Evolutionary conservation across 257 asterid genomes (phyloP), one percentile per base, ranked within the genome.

Genomic region (Plectranthus barbatus): DNA sequence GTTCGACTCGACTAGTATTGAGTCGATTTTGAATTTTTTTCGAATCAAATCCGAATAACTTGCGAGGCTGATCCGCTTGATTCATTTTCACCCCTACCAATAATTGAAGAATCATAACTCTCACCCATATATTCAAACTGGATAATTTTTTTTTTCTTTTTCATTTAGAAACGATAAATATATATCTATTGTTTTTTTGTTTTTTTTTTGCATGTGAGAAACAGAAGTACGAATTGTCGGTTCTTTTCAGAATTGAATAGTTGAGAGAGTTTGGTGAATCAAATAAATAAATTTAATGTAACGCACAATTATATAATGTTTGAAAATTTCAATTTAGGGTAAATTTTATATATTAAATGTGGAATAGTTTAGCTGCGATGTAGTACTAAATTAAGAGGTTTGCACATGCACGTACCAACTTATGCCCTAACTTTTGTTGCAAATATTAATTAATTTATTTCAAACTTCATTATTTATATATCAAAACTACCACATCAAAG

Each of bases 321-420:
- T 47, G 66, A 49, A 37, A 26, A 15, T 44, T 64, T 24, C 14
- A 23, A 54, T n/a, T 53, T 20, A 31, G 42, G 14, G 42, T 42
- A 19, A 29, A 26, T 26, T 52, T 41, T 15, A 31, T 29, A 45
- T 41, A 18, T 31, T 14, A 52, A 39, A 40, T 12, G 33, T 71
- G 59, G 37, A 72, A 41, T 57, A 17, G 33, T 58, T 58, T 20
- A 24, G 44, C 54, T 26, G 24, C 47, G 3, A 63, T n/a, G n/a
- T n/a, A 61, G 29, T 52, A 52, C 17, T 26, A 56, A 45, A 7
- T 33, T 45, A 36, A 48, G 31, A 56, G 55, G 24, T 0, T 31
- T 7, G 62, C 77, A 73, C 74, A 61, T 67, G 77, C 70, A 60
- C 19, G 44, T 39, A 60, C 66, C 68, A 72, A 53, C 54, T 59